Percentiles rank a stretch among this genome's conserved stretches.
Evolutionary conservation across 768 basidiomycete genomes (phyloP).

Genomic region (Termitomyces sp.): DNA sequence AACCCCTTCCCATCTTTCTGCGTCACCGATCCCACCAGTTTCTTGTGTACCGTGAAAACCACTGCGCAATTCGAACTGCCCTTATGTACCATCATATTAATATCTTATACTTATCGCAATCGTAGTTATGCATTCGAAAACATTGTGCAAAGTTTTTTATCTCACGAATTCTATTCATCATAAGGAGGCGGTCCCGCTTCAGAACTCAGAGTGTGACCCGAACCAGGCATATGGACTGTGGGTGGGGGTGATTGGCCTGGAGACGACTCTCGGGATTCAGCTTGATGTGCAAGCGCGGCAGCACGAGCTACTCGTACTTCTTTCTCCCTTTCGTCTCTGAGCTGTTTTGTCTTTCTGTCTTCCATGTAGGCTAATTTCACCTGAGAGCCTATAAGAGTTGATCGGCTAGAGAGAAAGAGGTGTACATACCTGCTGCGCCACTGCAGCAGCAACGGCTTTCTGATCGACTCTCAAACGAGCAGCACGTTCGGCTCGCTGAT

Average conservation of each 20-base stretch:
- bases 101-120: neutral
- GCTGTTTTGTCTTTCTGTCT: constrained; percentile 56
- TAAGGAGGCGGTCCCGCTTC: constrained; percentile 17
- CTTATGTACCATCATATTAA: neutral
- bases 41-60: neutral
- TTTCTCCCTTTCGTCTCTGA: constrained; percentile 55
- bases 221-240: constrained; percentile 28
- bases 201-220: constrained; percentile 27
- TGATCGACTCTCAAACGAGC: constrained; percentile 45
- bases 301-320: constrained; percentile 38
- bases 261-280: constrained; percentile 9
- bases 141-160: neutral
- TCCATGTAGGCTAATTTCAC: constrained; percentile 78
- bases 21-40: neutral
- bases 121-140: neutral
- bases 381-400: constrained; percentile 27
- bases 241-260: constrained; percentile 12
- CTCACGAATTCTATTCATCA: neutral
- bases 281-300: constrained; percentile 17
- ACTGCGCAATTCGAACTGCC: neutral
- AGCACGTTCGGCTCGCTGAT: constrained; percentile 41
- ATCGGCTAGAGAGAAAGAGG: neutral
- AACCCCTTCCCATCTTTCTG: constrained; percentile 12
- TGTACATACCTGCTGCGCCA: constrained; percentile 45
- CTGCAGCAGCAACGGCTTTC: constrained; percentile 51